These are phyloP conservation scores for Eimeria falciformis DNA, from an alignment of 169 alveolate species.

Conservation along the genomic window DNA sequence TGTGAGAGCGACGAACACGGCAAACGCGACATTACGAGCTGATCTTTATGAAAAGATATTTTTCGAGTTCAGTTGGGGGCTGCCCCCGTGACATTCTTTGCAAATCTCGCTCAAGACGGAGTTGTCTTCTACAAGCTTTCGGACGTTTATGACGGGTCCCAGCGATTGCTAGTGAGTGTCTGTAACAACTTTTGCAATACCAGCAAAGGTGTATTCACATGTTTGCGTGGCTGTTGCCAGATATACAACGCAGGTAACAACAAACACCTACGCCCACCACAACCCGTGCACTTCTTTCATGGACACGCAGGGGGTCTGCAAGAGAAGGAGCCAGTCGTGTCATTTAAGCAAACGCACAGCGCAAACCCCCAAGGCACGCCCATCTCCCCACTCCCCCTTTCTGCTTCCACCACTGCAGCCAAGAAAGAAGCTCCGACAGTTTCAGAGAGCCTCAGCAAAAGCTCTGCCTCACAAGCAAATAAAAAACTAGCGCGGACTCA, in stretches of 20 bases:
- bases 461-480: neutral
- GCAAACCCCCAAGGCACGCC: too few relatives aligned
- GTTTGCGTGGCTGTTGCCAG: neutral
- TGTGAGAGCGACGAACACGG: conserved; percentile 1
- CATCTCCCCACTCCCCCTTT: too few relatives aligned
- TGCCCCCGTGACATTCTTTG: conserved; percentile 15
- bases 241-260: conserved; percentile 28
- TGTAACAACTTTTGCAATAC: neutral
- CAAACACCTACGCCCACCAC: neutral
- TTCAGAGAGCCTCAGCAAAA: too few relatives aligned
- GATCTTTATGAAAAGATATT: too few relatives aligned
- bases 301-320: neutral
- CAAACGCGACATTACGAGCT: too few relatives aligned
- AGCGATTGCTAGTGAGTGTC: conserved; percentile 8
- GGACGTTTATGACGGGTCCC: neutral
- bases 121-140: neutral
- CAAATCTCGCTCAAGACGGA: conserved; percentile 27
- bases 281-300: neutral
- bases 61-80: neutral
- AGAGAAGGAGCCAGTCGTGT: neutral
- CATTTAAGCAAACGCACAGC: conserved; percentile 23
- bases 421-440: neutral
- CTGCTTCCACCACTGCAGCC: neutral
- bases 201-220: too few relatives aligned
- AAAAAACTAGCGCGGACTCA: too few relatives aligned